A percentile compares a stretch with the other conserved stretches of the same genome.
These are phyloP conservation scores for Parmelia sp. DNA, from an alignment of 495 filamentous ascomycete species.

Conservation along the genomic window DNA sequence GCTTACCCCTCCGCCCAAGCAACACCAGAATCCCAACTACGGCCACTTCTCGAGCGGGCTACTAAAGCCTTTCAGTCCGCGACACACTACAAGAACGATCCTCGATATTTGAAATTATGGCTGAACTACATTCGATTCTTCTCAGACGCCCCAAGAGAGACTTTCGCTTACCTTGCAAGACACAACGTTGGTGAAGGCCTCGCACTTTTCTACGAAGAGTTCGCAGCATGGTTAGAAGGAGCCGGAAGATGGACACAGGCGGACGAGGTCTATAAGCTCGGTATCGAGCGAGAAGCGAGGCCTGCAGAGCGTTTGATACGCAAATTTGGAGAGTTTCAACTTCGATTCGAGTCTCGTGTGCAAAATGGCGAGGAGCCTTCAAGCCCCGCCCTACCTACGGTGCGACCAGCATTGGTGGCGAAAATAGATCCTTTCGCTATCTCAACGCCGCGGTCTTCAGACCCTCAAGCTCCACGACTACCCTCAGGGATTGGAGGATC, in stretches of 20 bases:
- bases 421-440: slow-evolving; percentile 75
- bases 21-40: slow-evolving; percentile 79
- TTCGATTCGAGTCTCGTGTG: slow-evolving; percentile 59
- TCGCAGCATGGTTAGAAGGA: slow-evolving; percentile 83
- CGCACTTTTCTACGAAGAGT: slow-evolving; percentile 96
- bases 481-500: slow-evolving; percentile 39
- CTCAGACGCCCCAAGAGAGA: slow-evolving; percentile 84
- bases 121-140: slow-evolving; percentile 89
- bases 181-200: slow-evolving; percentile 81
- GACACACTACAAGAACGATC: slow-evolving; percentile 87
- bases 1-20: slow-evolving; percentile 92
- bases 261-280: slow-evolving; percentile 84
- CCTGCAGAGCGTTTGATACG: slow-evolving; percentile 73
- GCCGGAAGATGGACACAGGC: slow-evolving; percentile 85
- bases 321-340: slow-evolving; percentile 86
- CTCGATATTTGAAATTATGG: slow-evolving; percentile 88
- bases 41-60: slow-evolving; percentile 84
- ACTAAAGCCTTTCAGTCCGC: slow-evolving; percentile 82
- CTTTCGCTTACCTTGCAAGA: slow-evolving; percentile 82
- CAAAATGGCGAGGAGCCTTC: slow-evolving; percentile 58
- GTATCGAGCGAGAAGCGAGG: slow-evolving; percentile 80
- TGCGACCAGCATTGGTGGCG: slow-evolving; percentile 76
- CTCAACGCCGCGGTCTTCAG: slow-evolving; percentile 36
- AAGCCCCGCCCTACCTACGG: slow-evolving; percentile 77
- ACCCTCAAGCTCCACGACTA: slow-evolving; percentile 61